phyloP scores from a whole-genome alignment of 2,329 filamentous ascomycete species.

The Aspergillus sp. region DNA sequence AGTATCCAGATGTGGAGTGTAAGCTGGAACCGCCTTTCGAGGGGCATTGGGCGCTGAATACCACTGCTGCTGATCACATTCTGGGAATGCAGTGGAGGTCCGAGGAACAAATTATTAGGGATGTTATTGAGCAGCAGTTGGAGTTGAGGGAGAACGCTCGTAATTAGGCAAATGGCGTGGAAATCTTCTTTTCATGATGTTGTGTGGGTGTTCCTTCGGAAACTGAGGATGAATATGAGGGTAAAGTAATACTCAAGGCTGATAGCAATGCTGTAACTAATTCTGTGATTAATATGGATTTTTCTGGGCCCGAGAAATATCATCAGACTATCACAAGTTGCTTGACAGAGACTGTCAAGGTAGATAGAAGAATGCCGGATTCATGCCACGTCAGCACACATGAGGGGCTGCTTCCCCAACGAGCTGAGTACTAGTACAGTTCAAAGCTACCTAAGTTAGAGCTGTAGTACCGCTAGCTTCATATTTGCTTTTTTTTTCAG shows the following conservation, averaged over 20 bases:
- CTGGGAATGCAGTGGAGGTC: constrained; percentile 17
- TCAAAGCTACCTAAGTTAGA: too few species aligned
- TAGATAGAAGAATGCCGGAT: background rate
- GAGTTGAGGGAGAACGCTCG: background rate
- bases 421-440: too few species aligned
- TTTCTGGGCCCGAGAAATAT: too few species aligned
- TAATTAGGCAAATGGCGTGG: background rate
- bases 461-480: too few species aligned
- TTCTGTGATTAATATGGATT: too few species aligned
- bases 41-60: constrained; percentile 72
- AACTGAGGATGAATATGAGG: too few species aligned
- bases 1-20: constrained; percentile 14
- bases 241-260: too few species aligned
- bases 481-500: too few species aligned
- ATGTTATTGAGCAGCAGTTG: constrained; percentile 23
- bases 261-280: too few species aligned
- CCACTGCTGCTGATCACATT: constrained; percentile 61
- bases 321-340: too few species aligned
- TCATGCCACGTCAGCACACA: background rate
- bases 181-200: background rate
- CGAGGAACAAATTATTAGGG: constrained; percentile 14
- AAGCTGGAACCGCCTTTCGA: constrained; percentile 28
- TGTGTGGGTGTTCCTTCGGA: background rate
- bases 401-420: background rate
- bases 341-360: too few species aligned